Evolutionary conservation across 305 asterid genomes (phyloP), one percentile per base, ranked within the genome.

Genomic region (Caryopteris hybrid): DNA sequence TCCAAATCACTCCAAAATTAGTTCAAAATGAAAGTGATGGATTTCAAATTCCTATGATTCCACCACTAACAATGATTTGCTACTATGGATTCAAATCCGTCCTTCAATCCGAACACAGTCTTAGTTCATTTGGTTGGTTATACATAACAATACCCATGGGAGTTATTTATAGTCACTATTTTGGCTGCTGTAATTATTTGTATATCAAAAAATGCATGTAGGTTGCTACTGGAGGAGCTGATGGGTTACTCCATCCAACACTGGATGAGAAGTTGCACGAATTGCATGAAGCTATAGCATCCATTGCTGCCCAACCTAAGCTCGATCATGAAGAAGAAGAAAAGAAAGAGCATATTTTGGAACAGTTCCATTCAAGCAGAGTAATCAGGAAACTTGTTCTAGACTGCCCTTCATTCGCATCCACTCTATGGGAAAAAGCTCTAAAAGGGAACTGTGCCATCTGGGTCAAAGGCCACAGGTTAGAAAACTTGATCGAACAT

Each of bases 401-500:
- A 6, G 92, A 87, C 64, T 89, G 96, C 82, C 96, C 97, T 14
- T 72, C 68, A 22, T 91, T 91, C 38, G 98, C 99, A 51, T 72
- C 82, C 23, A 73, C 74, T n/a, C 86, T 95, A 27, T 89, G 97
- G 95, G 88, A 84, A 76, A 88, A 79, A 59, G 94, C 92, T 64
- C 78, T 95, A 47, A 79, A 83, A 77, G 96, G 99, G 41, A 88
- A 83, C 41, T 85, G 96, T 63, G 81, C 79, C 53, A 61, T 56
- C 34, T 88, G 85, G 95, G 89, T 81, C 47, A 86, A 91, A 74
- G 98, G 99, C 36, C 96, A 86, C 86, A 87, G 97, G 99, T 94
- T 69, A 63, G 77, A 50, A 11, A 20, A 50, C 41, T 10, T 22
- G 31, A 36, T 51, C 9, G 6, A 31, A 41, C 25, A 5, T 21